Conservation (phyloP, 257 asterid species). For the Penstemon eatonii region DNA sequence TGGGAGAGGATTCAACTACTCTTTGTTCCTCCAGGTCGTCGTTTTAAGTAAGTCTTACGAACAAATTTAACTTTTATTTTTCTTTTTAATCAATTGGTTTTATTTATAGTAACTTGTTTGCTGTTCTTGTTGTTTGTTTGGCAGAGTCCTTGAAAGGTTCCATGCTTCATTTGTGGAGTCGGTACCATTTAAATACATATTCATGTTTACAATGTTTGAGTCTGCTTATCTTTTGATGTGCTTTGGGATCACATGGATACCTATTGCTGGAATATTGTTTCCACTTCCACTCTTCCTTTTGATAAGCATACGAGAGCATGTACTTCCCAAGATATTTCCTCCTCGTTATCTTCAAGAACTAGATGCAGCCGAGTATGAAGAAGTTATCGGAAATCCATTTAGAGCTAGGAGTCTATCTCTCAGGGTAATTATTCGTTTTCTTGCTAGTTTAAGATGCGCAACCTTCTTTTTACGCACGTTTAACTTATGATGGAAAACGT, state of each 20-base stretch:
- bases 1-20: constrained; percentile 89
- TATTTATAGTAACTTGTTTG: background rate
- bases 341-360: constrained; percentile 58
- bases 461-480: no score
- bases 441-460: background rate
- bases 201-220: constrained; percentile 67
- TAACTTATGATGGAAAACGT: no score
- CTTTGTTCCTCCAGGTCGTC: constrained; percentile 76
- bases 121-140: constrained; percentile 6
- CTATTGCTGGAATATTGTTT: constrained; percentile 81
- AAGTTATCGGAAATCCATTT: constrained; percentile 55
- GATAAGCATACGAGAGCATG: constrained; percentile 66
- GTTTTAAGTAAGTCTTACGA: constrained; percentile 72
- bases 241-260: constrained; percentile 94
- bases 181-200: constrained; percentile 81
- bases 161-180: constrained; percentile 83
- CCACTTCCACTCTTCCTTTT: constrained; percentile 82
- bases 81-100: background rate
- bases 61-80: background rate
- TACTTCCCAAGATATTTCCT: constrained; percentile 73
- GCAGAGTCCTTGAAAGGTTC: constrained; percentile 67
- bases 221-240: constrained; percentile 58
- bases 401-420: constrained; percentile 41
- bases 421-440: constrained; percentile 37
- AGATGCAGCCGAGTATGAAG: constrained; percentile 88